phyloP scores from a whole-genome alignment of 169 alveolate species.

The Babesia caballi region DNA sequence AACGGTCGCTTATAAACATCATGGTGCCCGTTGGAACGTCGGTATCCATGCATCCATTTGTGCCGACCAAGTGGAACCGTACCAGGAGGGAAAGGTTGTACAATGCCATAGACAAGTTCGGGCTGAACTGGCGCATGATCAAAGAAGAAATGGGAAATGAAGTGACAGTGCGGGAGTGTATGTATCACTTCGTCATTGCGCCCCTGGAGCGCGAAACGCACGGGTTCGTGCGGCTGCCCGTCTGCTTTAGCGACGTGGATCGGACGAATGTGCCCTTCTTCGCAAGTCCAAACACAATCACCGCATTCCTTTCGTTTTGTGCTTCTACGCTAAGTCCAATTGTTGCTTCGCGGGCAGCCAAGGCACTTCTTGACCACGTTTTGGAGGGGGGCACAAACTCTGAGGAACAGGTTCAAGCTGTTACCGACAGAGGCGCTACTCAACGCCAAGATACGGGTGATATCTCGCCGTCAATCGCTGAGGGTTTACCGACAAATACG shows the following conservation, averaged over 20 bases:
- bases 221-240: not conserved
- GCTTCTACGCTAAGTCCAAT: slow-evolving; percentile 43
- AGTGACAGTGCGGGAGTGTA: slow-evolving; percentile 66
- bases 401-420: too few relatives aligned
- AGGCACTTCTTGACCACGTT: slow-evolving; percentile 2
- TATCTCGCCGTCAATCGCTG: not conserved
- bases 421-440: not conserved
- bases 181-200: slow-evolving; percentile 58
- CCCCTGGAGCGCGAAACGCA: slow-evolving; percentile 62
- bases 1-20: slow-evolving; percentile 31
- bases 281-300: slow-evolving; percentile 39
- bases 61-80: slow-evolving; percentile 1
- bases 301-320: slow-evolving; percentile 36
- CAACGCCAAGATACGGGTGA: not conserved
- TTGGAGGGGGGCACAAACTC: not conserved
- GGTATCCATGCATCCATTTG: not conserved
- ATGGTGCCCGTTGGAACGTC: not conserved
- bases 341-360: slow-evolving; percentile 50
- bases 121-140: slow-evolving; percentile 67
- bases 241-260: not conserved
- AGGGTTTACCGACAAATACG: too few relatives aligned
- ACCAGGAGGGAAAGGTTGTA: slow-evolving; percentile 20
- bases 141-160: slow-evolving; percentile 59
- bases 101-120: slow-evolving; percentile 58
- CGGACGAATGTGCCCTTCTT: slow-evolving; percentile 7